Conservation (phyloP, 2,329 filamentous ascomycete species). For the Teratosphaeriaceae sp. region DNA sequence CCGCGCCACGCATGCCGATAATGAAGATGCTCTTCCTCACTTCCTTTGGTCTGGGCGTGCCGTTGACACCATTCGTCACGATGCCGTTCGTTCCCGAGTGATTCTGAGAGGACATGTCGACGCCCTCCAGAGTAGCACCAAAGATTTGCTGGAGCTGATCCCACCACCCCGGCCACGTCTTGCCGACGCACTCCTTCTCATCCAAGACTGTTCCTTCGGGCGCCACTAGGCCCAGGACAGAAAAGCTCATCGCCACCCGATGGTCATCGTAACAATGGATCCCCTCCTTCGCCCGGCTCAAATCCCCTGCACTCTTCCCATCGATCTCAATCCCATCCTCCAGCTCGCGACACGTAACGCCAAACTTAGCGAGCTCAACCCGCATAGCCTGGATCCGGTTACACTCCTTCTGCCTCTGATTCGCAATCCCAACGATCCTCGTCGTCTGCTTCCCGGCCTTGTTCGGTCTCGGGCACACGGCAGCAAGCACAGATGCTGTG, state of each 20-base stretch:
- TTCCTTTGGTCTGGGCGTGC: constrained; percentile 15
- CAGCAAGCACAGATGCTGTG: constrained; percentile 86
- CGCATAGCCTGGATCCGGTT: constrained; percentile 96
- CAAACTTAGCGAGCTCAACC: constrained; percentile 88
- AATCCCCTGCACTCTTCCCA: constrained; percentile 28
- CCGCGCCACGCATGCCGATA: constrained; percentile 94
- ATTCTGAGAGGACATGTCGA: constrained; percentile 44
- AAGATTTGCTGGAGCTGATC: constrained; percentile 77
- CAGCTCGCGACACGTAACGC: constrained; percentile 75
- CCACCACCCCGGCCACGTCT: constrained; percentile 99
- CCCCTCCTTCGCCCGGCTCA: constrained; percentile 52
- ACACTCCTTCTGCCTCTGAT: constrained; percentile 97
- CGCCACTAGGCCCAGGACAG: constrained; percentile 70
- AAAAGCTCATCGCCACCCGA: constrained; percentile 97
- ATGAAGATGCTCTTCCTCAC: constrained; percentile 71
- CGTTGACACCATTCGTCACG: constrained; percentile 27
- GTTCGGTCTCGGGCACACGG: constrained; percentile 65
- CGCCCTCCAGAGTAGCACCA: constrained; percentile 67
- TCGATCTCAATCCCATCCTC: constrained; percentile 87
- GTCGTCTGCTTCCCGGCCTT: constrained; percentile 52
- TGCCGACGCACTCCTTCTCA: constrained; percentile 88
- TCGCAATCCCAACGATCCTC: constrained; percentile 87
- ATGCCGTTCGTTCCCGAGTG: background rate
- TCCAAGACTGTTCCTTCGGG: constrained; percentile 68
- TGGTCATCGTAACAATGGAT: constrained; percentile 97